phyloP scores from a whole-genome alignment of 2,329 filamentous ascomycete species.

The Aureobasidium musti region DNA sequence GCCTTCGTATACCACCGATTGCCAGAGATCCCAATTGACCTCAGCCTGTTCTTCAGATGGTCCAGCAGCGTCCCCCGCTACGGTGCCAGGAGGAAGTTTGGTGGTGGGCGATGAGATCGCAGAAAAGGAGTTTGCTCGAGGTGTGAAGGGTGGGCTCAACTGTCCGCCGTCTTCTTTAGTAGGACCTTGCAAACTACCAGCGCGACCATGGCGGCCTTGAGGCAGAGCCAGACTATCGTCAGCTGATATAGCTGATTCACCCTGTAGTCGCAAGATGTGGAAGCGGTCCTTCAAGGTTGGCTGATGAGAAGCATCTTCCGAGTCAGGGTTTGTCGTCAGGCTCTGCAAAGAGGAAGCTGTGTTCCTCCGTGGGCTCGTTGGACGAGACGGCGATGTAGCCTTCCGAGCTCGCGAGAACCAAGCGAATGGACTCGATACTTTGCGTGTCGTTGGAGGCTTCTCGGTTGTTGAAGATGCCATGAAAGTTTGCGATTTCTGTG shows the following conservation, averaged over 20 bases:
- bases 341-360: constrained; percentile 80
- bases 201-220: constrained; percentile 40
- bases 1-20: constrained; percentile 91
- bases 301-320: constrained; percentile 58
- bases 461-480: background rate
- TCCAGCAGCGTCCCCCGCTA: constrained; percentile 74
- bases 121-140: constrained; percentile 33
- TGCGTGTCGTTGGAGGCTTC: constrained; percentile 56
- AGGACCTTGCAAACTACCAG: constrained; percentile 48
- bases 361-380: constrained; percentile 60
- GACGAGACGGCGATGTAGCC: constrained; percentile 57
- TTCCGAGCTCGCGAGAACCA: constrained; percentile 68
- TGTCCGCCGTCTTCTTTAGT: constrained; percentile 39
- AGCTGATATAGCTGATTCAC: constrained; percentile 31
- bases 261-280: constrained; percentile 72
- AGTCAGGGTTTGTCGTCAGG: constrained; percentile 75
- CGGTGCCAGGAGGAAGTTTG: constrained; percentile 79
- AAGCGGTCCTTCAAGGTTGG: constrained; percentile 76
- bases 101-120: constrained; percentile 50
- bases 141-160: constrained; percentile 18
- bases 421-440: constrained; percentile 83
- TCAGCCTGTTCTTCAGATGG: constrained; percentile 70
- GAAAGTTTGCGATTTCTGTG: constrained; percentile 31
- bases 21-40: constrained; percentile 99
- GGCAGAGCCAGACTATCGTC: constrained; percentile 27